These are phyloP conservation scores for Mucuna pruriens DNA, from an alignment of 306 rosid species.

Conservation along the genomic window DNA sequence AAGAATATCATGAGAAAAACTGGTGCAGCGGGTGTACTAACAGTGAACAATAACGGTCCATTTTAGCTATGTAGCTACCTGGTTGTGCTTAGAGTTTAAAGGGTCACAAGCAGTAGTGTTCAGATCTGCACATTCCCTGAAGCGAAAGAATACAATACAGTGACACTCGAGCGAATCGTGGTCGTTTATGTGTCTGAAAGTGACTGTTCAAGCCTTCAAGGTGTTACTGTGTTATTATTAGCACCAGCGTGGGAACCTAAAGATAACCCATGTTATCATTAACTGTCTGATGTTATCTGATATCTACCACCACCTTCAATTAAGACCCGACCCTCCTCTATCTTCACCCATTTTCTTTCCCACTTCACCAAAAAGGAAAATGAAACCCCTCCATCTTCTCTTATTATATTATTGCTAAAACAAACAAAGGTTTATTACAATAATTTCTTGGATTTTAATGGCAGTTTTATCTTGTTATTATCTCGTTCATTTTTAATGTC, in stretches of 20 bases:
- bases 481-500: too few relatives aligned
- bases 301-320: neutral
- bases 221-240: constrained; percentile 23
- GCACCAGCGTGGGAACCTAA: constrained; percentile 6
- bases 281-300: neutral
- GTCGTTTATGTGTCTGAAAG: constrained; percentile 32
- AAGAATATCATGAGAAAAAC: neutral
- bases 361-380: neutral
- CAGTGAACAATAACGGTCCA: neutral
- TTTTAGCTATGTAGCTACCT: neutral
- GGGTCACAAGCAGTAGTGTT: neutral
- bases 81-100: neutral
- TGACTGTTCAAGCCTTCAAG: constrained; percentile 25
- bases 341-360: neutral
- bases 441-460: too few relatives aligned
- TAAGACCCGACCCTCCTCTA: neutral
- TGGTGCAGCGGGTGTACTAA: neutral
- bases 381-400: neutral
- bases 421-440: neutral
- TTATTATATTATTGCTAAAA: neutral
- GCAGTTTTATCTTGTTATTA: too few relatives aligned
- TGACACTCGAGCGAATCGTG: constrained; percentile 35
- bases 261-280: neutral
- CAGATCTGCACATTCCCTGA: constrained; percentile 39
- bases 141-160: neutral